Evolutionary conservation across 2,329 filamentous ascomycete genomes (phyloP).

Genomic region (Dactylella cylindrospora): DNA sequence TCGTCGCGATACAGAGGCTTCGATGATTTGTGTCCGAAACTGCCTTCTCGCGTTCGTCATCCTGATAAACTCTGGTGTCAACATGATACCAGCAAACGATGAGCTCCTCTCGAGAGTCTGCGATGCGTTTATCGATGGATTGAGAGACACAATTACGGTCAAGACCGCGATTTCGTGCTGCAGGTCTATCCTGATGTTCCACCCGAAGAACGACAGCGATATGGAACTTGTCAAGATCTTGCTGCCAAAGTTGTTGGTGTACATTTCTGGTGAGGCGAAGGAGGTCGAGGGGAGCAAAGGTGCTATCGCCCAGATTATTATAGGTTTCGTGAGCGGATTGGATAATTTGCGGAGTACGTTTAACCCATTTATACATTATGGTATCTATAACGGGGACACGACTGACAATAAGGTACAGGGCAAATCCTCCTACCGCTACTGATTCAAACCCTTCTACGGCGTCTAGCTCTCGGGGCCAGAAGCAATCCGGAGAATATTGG

Average conservation of each 20-base stretch:
- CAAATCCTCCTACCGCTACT: slow-evolving; percentile 76
- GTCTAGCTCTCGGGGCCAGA: slow-evolving; percentile 59
- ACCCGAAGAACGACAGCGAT: slow-evolving; percentile 64
- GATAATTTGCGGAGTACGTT: slow-evolving; percentile 33
- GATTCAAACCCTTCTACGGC: slow-evolving; percentile 56
- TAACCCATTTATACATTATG: slow-evolving; percentile 49
- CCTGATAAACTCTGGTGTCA: slow-evolving; percentile 77
- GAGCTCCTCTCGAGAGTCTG: slow-evolving; percentile 63
- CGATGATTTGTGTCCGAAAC: slow-evolving; percentile 88
- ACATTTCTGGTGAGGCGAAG: slow-evolving; percentile 61
- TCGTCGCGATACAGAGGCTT: slow-evolving; percentile 67
- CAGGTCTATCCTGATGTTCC: slow-evolving; percentile 70
- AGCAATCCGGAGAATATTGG: slow-evolving; percentile 52
- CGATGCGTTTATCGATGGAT: slow-evolving; percentile 79
- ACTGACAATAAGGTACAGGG: slow-evolving; percentile 60
- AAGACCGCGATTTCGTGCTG: slow-evolving; percentile 85
- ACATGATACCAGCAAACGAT: slow-evolving; percentile 72
- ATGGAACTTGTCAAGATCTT: slow-evolving; percentile 73
- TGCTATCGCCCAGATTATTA: slow-evolving; percentile 72
- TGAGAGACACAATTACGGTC: slow-evolving; percentile 56
- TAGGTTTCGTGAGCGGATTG: slow-evolving; percentile 63
- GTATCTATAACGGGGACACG: slow-evolving; percentile 48
- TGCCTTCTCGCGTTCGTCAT: slow-evolving; percentile 84
- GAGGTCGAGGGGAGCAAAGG: slow-evolving; percentile 72
- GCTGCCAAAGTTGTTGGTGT: slow-evolving; percentile 72